Evolutionary conservation across 805 yeast genomes (phyloP), one percentile per base, ranked within the genome.

Genomic region (Ogataea zsoltii): DNA sequence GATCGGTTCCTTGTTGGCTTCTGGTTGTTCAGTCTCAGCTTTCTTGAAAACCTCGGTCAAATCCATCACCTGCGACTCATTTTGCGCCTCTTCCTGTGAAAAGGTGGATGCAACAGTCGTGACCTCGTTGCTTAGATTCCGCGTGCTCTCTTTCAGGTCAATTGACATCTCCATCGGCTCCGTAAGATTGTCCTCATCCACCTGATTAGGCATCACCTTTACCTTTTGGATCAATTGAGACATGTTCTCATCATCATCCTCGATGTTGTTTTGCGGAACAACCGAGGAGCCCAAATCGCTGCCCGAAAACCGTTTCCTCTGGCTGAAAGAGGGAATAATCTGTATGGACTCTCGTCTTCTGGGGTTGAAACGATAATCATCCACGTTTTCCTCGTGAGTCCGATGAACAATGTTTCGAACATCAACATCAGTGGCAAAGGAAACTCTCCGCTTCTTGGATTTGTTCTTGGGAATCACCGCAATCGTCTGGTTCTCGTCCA

Each of bases 401-500:
- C 81, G 53, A 75, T 72, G 56, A 28, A 52, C 45, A 3, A 54
- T 51, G 18, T 80, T 77, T 56, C 82, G 87, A 33, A 83, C 69
- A 3, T 85, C 82, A 0, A 82, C 88, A 53, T 82, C 87, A 1
- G 86, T 86, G 0, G 91, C 91, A 70, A 86, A 86, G 4, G 89
- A 82, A 4, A 86, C 92, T 19, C 92, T 65, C 46, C 92, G 65
- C 30, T 66, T 63, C 29, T 62, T 51, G 18, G 46, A 2, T 45
- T 48, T 40, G 47, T 50, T 47, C 42, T 60, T 50, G 30, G 67
- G 70, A 55, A 71, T 59, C 6, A 70, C 54, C 1, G 72, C 71
- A 12, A 70, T 61, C 2, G 75, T 72, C 32, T 66, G 60, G 44
- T 69, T 65, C 21, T 53, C 57, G 23, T 60, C 62, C 3, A 54